These are phyloP conservation scores for Cryptosporidium felis DNA, from an alignment of 169 alveolate genomes.

Conservation along the genomic window DNA sequence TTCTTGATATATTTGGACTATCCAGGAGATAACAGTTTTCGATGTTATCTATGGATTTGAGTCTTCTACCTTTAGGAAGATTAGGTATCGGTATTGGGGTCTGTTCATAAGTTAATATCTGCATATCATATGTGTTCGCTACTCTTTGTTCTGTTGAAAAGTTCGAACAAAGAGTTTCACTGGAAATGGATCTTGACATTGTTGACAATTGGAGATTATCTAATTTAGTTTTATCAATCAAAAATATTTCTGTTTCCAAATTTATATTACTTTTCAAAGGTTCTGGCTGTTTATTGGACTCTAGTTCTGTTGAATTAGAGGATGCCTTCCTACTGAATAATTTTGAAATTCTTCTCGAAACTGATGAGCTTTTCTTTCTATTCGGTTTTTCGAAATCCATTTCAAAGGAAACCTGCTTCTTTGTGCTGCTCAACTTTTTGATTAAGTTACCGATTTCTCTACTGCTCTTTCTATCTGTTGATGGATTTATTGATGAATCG, in stretches of 20 bases:
- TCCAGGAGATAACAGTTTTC: conserved; percentile 11
- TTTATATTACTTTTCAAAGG: not conserved
- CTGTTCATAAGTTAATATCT: conserved; percentile 54
- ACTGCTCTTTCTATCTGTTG: no score
- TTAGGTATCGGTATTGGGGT: conserved; percentile 59
- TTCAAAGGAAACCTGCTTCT: conserved; percentile 21
- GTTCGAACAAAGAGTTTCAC: conserved; percentile 2
- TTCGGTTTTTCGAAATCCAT: not conserved
- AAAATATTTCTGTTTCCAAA: not conserved
- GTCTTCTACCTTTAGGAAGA: conserved; percentile 32
- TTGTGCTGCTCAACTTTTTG: not conserved
- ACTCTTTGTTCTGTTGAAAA: conserved; percentile 49
- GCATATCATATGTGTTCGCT: conserved; percentile 69
- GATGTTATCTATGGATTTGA: conserved; percentile 1
- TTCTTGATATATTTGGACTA: conserved; percentile 15
- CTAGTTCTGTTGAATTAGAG: not conserved
- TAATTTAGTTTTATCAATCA: not conserved
- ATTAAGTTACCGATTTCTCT: not conserved
- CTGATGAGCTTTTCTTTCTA: not conserved
- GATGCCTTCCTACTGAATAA: not conserved
- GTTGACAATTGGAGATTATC: not conserved
- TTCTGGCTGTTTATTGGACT: not conserved
- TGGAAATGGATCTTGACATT: not conserved
- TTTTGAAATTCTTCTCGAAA: not conserved
- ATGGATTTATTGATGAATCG: not conserved